phyloP scores from a whole-genome alignment of 2,329 filamentous ascomycete genomes.

The Pseudophaeomoniella oleicola region DNA sequence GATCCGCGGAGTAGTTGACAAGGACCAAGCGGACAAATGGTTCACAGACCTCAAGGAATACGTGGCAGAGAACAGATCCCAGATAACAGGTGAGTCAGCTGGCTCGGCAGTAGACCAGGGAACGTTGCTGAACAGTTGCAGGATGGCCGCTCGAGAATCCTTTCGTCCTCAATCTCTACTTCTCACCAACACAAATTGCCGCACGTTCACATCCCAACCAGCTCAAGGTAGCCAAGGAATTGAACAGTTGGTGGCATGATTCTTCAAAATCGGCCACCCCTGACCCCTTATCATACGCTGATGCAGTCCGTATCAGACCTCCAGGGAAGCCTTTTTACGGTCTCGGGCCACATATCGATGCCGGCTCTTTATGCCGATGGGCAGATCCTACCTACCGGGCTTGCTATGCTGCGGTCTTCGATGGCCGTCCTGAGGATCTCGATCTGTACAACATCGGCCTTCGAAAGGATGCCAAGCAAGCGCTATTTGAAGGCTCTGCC shows the following conservation, averaged over 20 bases:
- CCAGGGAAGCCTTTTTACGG: conserved; percentile 24
- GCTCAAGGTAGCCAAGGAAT: conserved; percentile 18
- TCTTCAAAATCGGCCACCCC: conserved; percentile 13
- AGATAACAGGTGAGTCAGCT: conserved; percentile 9
- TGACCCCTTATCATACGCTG: conserved; percentile 25
- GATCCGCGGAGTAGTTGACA: conserved; percentile 8
- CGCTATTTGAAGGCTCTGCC: conserved; percentile 19
- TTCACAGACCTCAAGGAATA: conserved; percentile 18
- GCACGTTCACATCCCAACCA: conserved; percentile 24
- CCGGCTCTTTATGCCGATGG: conserved; percentile 28
- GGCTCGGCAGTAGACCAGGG: background rate
- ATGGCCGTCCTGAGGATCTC: conserved; percentile 20
- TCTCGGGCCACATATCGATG: conserved; percentile 30
- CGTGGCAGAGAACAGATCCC: conserved; percentile 19
- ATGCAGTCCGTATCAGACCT: conserved; percentile 23
- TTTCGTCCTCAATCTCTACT: conserved; percentile 25
- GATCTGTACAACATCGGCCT: conserved; percentile 23
- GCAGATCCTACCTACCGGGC: conserved; percentile 23
- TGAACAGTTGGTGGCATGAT: conserved; percentile 27
- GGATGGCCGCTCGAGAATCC: conserved; percentile 23
- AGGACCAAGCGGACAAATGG: conserved; percentile 4
- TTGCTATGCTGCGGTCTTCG: conserved; percentile 22
- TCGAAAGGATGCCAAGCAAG: conserved; percentile 15
- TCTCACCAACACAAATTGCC: conserved; percentile 22
- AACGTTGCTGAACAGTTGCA: conserved; percentile 3